phyloP scores from a whole-genome alignment of 352 stramenopile genomes.

The Globisporangium polare region DNA sequence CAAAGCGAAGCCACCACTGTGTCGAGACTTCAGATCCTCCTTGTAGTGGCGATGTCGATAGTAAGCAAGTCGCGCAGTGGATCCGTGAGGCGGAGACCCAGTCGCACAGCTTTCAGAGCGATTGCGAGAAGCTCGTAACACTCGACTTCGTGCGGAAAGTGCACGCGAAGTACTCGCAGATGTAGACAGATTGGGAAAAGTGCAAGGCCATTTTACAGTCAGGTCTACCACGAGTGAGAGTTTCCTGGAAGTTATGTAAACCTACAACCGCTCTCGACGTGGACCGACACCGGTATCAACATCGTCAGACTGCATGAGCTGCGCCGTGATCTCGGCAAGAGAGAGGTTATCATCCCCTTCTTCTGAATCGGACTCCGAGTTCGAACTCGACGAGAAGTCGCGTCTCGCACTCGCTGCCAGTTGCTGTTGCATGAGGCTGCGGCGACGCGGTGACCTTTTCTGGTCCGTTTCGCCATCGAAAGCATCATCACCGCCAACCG shows the following conservation, averaged over 20 bases:
- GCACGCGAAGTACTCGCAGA: slow-evolving; percentile 9
- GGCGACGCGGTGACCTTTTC: slow-evolving; percentile 17
- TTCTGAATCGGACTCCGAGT: not conserved
- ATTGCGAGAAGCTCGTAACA: slow-evolving; percentile 16
- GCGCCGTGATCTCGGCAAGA: slow-evolving; percentile 18
- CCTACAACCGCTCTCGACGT: not conserved
- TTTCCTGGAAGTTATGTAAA: not conserved
- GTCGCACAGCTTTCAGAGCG: slow-evolving; percentile 9
- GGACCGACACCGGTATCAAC: not conserved
- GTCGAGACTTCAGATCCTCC: slow-evolving; percentile 3
- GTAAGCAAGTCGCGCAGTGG: slow-evolving; percentile 10
- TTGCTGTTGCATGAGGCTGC: slow-evolving; percentile 1
- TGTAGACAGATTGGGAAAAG: not conserved
- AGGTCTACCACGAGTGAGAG: no score
- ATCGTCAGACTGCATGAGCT: slow-evolving; percentile 21
- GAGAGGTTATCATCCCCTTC: slow-evolving; percentile 9
- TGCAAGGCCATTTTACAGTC: not conserved
- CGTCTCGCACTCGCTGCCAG: no score
- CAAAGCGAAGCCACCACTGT: slow-evolving; percentile 19
- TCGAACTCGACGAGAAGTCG: not conserved
- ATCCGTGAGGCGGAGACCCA: slow-evolving; percentile 13
- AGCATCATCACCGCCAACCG: not conserved
- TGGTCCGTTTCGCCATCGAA: slow-evolving; percentile 11
- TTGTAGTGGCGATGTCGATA: not conserved
- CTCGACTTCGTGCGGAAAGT: slow-evolving; percentile 29